phyloP scores from a whole-genome alignment of 495 filamentous ascomycete genomes.

The Hypoxylon fuscum region DNA sequence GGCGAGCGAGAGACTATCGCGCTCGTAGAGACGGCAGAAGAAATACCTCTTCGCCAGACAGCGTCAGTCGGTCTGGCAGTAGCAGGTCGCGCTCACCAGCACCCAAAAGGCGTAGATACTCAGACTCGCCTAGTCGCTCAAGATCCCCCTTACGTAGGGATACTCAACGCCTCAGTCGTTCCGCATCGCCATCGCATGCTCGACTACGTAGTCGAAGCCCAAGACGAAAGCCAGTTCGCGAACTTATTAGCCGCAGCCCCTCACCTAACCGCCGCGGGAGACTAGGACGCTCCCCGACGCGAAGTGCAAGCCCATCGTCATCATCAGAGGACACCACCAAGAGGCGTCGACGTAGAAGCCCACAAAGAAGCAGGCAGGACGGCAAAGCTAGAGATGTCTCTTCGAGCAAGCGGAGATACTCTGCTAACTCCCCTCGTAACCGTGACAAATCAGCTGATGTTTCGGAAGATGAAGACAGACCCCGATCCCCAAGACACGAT shows the following conservation, averaged over 20 bases:
- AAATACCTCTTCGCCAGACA: conserved; percentile 42
- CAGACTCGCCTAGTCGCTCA: conserved; percentile 47
- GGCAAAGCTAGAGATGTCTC: conserved; percentile 47
- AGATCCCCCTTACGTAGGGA: conserved; percentile 46
- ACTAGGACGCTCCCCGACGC: conserved; percentile 53
- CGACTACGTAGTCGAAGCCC: conserved; percentile 51
- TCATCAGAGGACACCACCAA: conserved; percentile 49
- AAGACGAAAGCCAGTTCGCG: conserved; percentile 52
- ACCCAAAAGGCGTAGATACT: conserved; percentile 45
- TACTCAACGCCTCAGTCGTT: conserved; percentile 47
- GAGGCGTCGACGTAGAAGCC: conserved; percentile 31
- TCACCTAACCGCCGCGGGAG: conserved; percentile 49
- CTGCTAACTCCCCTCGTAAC: conserved; percentile 49
- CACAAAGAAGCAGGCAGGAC: conserved; percentile 30
- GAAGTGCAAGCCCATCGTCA: conserved; percentile 50
- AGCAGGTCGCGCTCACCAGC: conserved; percentile 44
- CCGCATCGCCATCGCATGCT: conserved; percentile 58
- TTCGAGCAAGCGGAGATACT: conserved; percentile 50
- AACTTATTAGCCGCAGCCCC: conserved; percentile 51
- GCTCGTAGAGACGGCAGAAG: conserved; percentile 40
- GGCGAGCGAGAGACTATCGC: conserved; percentile 35
- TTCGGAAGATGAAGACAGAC: conserved; percentile 65
- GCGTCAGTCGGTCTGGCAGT: conserved; percentile 35
- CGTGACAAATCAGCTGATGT: conserved; percentile 69
- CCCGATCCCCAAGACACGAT: conserved; percentile 45